phyloP scores from a whole-genome alignment of 352 stramenopile genomes.

The Phytopythium cucurbitacearum region DNA sequence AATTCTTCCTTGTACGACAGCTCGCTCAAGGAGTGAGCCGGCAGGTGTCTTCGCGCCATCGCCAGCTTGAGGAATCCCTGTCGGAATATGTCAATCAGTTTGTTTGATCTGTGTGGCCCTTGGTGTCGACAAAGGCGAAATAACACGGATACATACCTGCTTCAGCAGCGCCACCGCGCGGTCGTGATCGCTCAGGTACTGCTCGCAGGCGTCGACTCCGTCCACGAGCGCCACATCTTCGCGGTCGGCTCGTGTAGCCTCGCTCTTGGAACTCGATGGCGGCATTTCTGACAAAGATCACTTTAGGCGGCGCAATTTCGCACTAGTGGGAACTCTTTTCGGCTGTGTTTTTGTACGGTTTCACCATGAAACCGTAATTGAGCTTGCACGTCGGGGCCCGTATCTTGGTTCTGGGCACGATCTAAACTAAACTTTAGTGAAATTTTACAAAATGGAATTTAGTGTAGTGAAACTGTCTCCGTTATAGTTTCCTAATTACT shows the following conservation, averaged over 20 bases:
- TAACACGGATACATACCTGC: slow-evolving; percentile 21
- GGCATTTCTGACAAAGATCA: neutral
- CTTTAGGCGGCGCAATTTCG: too few relatives aligned
- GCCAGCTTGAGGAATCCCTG: slow-evolving; percentile 73
- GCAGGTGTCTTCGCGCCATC: slow-evolving; percentile 46
- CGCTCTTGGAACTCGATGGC: neutral
- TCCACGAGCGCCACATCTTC: slow-evolving; percentile 38
- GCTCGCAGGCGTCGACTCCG: slow-evolving; percentile 35
- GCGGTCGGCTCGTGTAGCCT: neutral
- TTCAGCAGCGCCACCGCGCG: slow-evolving; percentile 43
- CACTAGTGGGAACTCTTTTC: too few relatives aligned
- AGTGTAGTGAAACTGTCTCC: too few relatives aligned
- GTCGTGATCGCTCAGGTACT: slow-evolving; percentile 52
- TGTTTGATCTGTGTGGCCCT: neutral
- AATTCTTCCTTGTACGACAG: slow-evolving; percentile 61
- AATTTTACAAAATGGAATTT: too few relatives aligned
- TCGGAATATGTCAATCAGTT: neutral
- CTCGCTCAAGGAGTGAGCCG: slow-evolving; percentile 45
- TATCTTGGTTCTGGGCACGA: too few relatives aligned
- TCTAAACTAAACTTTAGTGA: too few relatives aligned
- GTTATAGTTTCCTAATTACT: too few relatives aligned
- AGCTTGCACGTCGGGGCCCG: too few relatives aligned
- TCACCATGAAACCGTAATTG: too few relatives aligned
- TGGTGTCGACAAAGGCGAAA: neutral
- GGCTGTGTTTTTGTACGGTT: too few relatives aligned